A percentile compares a stretch with the other conserved stretches of the same genome.
These are phyloP conservation scores for Penicillium brevicompactum DNA, from an alignment of 2,329 filamentous ascomycete species.

Conservation along the genomic window DNA sequence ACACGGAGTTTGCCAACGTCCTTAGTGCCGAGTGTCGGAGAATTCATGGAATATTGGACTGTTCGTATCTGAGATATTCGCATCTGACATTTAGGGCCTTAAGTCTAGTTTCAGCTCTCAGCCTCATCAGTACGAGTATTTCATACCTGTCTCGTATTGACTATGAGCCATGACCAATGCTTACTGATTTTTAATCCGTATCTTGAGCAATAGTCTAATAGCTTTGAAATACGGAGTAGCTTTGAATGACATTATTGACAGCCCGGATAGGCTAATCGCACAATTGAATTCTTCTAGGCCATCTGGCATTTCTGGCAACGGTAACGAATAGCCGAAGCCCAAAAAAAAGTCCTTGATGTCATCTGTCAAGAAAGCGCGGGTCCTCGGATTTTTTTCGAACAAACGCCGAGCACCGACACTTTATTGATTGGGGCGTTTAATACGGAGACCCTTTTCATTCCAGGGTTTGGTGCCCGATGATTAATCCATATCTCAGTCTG, in stretches of 20 bases:
- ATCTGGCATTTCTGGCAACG: background rate
- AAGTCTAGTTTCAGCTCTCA: background rate
- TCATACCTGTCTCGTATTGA: too few species aligned
- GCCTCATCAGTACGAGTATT: background rate
- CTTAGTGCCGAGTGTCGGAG: too few species aligned
- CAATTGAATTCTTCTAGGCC: background rate
- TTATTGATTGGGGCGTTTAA: background rate
- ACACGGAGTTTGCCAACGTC: too few species aligned
- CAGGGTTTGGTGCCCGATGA: background rate
- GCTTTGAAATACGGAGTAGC: too few species aligned
- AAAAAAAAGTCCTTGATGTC: background rate
- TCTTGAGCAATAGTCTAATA: background rate
- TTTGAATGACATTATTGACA: too few species aligned
- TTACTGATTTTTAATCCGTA: background rate
- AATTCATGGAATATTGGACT: too few species aligned
- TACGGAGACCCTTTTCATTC: background rate
- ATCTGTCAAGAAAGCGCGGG: background rate
- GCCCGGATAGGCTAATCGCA: too few species aligned
- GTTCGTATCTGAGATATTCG: background rate
- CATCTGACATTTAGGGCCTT: too few species aligned
- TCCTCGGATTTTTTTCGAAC: background rate
- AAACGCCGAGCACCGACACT: background rate
- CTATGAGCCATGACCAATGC: too few species aligned
- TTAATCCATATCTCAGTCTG: background rate
- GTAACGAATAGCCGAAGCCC: background rate